phyloP scores from a whole-genome alignment of 345 rosid species.

The Pelargonium nanum region DNA sequence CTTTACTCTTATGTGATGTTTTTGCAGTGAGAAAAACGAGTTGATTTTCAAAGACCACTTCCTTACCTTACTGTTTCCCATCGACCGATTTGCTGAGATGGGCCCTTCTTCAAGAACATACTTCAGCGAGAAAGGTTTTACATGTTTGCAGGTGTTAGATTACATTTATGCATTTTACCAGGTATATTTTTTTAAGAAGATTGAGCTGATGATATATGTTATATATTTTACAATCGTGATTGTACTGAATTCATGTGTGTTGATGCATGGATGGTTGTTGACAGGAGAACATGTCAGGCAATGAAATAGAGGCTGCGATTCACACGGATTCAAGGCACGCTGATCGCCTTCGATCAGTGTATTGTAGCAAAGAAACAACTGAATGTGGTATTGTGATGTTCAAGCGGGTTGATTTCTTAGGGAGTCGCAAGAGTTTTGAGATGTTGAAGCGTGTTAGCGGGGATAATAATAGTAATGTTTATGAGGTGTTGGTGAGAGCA shows the following conservation, averaged over 20 bases:
- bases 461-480: constrained; percentile 68
- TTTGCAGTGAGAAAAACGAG: constrained; percentile 71
- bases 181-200: constrained; percentile 48
- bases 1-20: not conserved
- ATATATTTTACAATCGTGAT: no score
- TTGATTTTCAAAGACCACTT: constrained; percentile 59
- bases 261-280: not conserved
- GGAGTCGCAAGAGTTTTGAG: constrained; percentile 67
- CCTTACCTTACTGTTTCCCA: constrained; percentile 68
- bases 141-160: constrained; percentile 68
- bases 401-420: constrained; percentile 64
- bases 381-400: constrained; percentile 36
- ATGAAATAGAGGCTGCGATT: constrained; percentile 63
- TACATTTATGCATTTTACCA: constrained; percentile 67
- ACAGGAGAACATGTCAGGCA: constrained; percentile 62
- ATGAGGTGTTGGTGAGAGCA: constrained; percentile 76
- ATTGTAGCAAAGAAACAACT: constrained; percentile 43
- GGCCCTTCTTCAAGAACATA: constrained; percentile 84
- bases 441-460: constrained; percentile 74
- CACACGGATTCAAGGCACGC: constrained; percentile 87
- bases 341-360: constrained; percentile 58
- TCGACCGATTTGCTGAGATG: constrained; percentile 83
- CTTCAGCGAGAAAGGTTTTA: constrained; percentile 72
- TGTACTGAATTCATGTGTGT: not conserved
- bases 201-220: no score